Evolutionary conservation across 179 eudicot species (phyloP).

Genomic region (Patellifolia procumbens): DNA sequence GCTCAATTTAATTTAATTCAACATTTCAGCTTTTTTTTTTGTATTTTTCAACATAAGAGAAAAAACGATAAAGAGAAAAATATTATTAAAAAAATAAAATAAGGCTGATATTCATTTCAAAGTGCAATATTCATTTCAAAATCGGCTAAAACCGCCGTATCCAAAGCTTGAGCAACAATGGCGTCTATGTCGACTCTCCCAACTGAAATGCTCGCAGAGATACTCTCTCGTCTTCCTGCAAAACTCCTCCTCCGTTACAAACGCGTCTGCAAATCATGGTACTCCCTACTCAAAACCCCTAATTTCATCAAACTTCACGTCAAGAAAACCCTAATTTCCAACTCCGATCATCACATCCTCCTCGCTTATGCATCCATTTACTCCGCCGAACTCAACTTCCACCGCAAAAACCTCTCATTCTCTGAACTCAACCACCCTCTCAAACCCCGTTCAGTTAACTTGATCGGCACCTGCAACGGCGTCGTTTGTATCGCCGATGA

Average conservation of each 20-base stretch:
- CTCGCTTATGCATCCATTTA: neutral
- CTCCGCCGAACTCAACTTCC: neutral
- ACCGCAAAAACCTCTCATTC: neutral
- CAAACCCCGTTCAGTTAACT: neutral
- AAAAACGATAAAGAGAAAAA: too few relatives aligned
- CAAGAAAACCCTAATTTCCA: neutral
- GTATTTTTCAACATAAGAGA: too few relatives aligned
- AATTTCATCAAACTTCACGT: neutral
- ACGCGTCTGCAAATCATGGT: constrained; percentile 1
- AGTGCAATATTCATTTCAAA: too few relatives aligned
- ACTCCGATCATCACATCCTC: neutral
- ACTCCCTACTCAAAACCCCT: neutral
- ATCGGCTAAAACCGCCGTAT: too few relatives aligned
- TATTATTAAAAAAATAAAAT: too few relatives aligned
- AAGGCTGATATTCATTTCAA: too few relatives aligned
- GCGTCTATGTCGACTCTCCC: neutral
- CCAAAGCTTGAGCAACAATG: neutral
- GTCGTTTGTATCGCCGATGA: constrained; percentile 6
- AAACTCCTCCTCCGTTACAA: constrained; percentile 3
- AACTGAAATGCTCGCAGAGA: neutral
- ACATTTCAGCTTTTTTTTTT: too few relatives aligned
- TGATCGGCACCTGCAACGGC: constrained; percentile 17
- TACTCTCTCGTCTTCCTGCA: neutral
- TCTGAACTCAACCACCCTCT: constrained; percentile 17
- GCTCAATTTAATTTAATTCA: too few relatives aligned